phyloP scores from a whole-genome alignment of 352 stramenopile genomes.

The Globisporangium echinulatum region DNA sequence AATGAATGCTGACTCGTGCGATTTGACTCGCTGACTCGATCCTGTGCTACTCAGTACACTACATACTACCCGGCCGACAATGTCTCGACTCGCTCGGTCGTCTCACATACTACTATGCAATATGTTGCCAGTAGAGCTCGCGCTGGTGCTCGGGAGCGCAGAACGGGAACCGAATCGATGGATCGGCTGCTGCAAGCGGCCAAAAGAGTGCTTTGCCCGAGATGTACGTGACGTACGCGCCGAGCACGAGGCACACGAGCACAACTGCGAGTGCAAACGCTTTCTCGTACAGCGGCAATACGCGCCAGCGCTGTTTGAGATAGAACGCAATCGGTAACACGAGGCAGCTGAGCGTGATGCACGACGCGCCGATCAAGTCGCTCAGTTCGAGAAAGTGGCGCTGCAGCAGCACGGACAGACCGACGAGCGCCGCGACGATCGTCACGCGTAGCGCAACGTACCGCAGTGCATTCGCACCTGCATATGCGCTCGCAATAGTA shows the following conservation, averaged over 20 bases:
- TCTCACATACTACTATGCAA: too few relatives aligned
- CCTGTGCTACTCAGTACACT: too few relatives aligned
- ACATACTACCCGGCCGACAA: too few relatives aligned
- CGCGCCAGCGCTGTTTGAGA: conserved; percentile 1
- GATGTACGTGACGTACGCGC: conserved; percentile 11
- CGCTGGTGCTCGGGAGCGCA: background rate
- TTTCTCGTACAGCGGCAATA: conserved; percentile 13
- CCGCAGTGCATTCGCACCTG: background rate
- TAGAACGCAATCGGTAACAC: conserved; percentile 19
- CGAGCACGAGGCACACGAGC: conserved; percentile 7
- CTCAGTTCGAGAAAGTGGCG: conserved; percentile 16
- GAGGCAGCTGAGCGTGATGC: conserved; percentile 15
- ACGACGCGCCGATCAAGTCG: conserved; percentile 18
- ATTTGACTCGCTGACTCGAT: too few relatives aligned
- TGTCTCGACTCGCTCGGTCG: too few relatives aligned
- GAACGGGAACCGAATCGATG: background rate
- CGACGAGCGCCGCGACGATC: conserved; percentile 7
- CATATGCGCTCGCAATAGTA: background rate
- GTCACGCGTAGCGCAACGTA: conserved; percentile 2
- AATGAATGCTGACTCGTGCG: too few relatives aligned
- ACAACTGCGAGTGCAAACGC: conserved; percentile 9
- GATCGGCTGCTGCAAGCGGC: background rate
- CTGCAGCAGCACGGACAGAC: conserved; percentile 8
- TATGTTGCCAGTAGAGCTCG: too few relatives aligned
- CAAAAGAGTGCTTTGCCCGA: conserved; percentile 13